Conservation (phyloP, 2,329 filamentous ascomycete species). For the Geoglossum cookeanum region DNA sequence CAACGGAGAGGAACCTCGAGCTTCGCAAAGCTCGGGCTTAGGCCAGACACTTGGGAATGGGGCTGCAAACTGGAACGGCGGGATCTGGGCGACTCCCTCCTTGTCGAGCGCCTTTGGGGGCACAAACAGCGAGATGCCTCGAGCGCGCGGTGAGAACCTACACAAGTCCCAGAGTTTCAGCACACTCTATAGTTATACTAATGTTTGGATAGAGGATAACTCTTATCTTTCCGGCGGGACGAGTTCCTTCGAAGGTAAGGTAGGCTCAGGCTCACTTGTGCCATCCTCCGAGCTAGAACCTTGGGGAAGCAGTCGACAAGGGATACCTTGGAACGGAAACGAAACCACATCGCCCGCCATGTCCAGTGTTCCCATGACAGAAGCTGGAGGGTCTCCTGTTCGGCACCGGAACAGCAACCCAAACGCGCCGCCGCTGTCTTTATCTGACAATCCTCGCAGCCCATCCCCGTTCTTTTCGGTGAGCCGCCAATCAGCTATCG, state of each 20-base stretch:
- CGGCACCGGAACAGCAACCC: slow-evolving; percentile 31
- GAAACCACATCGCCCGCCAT: slow-evolving; percentile 27
- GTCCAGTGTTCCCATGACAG: slow-evolving; percentile 25
- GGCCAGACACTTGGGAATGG: slow-evolving; percentile 2
- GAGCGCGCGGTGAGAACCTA: neutral
- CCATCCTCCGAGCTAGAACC: slow-evolving; percentile 48
- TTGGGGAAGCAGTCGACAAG: slow-evolving; percentile 31
- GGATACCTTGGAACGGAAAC: slow-evolving; percentile 38
- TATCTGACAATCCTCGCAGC: slow-evolving; percentile 24
- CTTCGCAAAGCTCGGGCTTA: neutral
- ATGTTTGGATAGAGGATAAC: slow-evolving; percentile 2
- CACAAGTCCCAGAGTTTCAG: neutral
- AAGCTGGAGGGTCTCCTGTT: slow-evolving; percentile 37
- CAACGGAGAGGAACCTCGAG: slow-evolving; percentile 2
- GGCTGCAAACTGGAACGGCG: slow-evolving; percentile 1
- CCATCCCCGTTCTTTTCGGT: slow-evolving; percentile 27
- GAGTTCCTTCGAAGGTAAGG: slow-evolving; percentile 31
- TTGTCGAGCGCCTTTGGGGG: neutral
- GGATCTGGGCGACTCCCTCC: slow-evolving; percentile 2
- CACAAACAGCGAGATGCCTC: neutral
- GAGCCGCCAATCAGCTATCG: slow-evolving; percentile 10
- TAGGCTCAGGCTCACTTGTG: slow-evolving; percentile 50
- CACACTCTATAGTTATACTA: neutral
- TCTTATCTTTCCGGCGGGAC: slow-evolving; percentile 13
- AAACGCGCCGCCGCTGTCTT: slow-evolving; percentile 16